Percentiles rank a stretch among this genome's conserved stretches.
These are phyloP conservation scores for Aureobasidium mangrovei DNA, from an alignment of 2,329 filamentous ascomycete genomes.

Conservation along the genomic window DNA sequence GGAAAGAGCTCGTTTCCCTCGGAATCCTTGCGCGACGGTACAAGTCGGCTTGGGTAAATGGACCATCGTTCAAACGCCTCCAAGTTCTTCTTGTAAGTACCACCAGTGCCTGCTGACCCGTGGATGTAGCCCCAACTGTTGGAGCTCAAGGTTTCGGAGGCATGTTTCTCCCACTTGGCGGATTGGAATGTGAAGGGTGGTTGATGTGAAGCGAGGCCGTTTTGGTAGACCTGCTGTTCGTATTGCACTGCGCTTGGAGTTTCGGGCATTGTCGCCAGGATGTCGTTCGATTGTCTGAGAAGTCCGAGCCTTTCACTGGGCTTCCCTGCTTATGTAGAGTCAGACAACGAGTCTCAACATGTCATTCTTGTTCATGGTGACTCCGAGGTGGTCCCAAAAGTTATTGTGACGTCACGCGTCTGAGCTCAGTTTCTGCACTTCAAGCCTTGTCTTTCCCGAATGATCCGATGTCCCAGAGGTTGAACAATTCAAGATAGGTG, in stretches of 20 bases:
- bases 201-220: constrained; percentile 27
- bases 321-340: too few species aligned
- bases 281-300: neutral
- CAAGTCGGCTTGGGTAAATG: constrained; percentile 15
- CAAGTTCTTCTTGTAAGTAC: constrained; percentile 26
- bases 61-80: constrained; percentile 15
- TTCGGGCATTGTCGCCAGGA: too few species aligned
- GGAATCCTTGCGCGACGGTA: neutral
- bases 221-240: constrained; percentile 26
- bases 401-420: too few species aligned
- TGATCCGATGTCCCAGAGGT: too few species aligned
- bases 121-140: constrained; percentile 28
- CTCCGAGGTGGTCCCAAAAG: too few species aligned
- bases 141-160: constrained; percentile 23
- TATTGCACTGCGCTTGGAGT: constrained; percentile 15
- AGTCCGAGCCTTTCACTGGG: too few species aligned
- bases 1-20: constrained; percentile 11
- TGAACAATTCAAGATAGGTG: too few species aligned
- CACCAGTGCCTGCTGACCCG: constrained; percentile 26
- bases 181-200: constrained; percentile 29
- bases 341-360: too few species aligned
- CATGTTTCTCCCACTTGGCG: constrained; percentile 23
- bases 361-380: too few species aligned
- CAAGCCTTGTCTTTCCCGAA: too few species aligned
- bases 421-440: too few species aligned